Base-by-base conservation (phyloP, 1,284 basidiomycete species). In the Cryptococcus deneoformans region DNA sequence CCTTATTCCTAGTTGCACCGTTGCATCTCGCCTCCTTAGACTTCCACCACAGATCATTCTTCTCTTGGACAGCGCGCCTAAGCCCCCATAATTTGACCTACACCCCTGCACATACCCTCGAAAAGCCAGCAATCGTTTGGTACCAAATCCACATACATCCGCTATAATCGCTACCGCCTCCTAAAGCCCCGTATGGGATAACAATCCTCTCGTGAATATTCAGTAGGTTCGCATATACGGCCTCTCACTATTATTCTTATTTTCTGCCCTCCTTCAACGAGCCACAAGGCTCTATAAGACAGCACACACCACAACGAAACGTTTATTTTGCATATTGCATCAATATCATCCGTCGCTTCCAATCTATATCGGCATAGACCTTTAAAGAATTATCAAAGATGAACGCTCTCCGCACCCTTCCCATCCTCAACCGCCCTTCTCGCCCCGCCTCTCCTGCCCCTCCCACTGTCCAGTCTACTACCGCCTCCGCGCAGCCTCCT, bases 381-480 rank as follows among this genome's bases (percentile, higher is more conserved):
- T 43, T 40, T 14, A 37, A 48, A 12, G 40, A 37, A 35, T 12
- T 37, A 36, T 14, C 16, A 43, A 11, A 44, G 37, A 78, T 78
- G 77, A 68, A 78, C 59, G 72, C 77, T 29, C 67, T 78, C 50
- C 75, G 74, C 50, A 73, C 76, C 24, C 72, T 78, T 35, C 76
- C 76, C 44, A 74, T 78, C 53, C 75, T 78, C 59, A 72, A 75
- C 64, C 70, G 76, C 34, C 75, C 75, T n/a, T 76, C 76, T 16
- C 69, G 77, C 47, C 68, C 76, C 14, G 57, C 73, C 14, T 75
- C 75, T 9, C 77, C 77, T 4, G 74, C 70, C 7, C 70, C 74
- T 16, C 58, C 70, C 11, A 62, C 69, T 24, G 67, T 67, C 37
- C 65, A 70, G 50, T 58, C 59, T 12, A 57, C 68, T 12, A 67